Conservation (phyloP, 2,329 filamentous ascomycete species). For the Hymenoscyphus infarciens region DNA sequence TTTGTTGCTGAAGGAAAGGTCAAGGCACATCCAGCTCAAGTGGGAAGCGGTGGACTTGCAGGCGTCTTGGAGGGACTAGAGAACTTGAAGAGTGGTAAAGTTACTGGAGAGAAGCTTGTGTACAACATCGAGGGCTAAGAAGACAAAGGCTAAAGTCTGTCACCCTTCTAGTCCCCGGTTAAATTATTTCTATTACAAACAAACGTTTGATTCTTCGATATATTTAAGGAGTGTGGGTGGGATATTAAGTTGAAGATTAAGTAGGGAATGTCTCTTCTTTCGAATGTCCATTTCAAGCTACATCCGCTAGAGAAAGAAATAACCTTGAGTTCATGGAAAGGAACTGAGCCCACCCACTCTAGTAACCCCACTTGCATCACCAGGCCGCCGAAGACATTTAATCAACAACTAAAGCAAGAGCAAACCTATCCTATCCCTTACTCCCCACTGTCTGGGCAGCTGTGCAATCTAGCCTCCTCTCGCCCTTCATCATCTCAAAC, state of each 20-base stretch:
- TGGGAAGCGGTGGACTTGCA: constrained; percentile 20
- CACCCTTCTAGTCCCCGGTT: background rate
- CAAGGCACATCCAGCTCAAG: constrained; percentile 27
- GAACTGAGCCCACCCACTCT: no score
- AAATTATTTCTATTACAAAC: background rate
- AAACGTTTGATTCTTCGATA: background rate
- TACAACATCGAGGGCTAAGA: constrained; percentile 23
- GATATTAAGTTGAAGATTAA: no score
- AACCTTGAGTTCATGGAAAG: no score
- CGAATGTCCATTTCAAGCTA: no score
- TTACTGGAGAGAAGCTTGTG: constrained; percentile 43
- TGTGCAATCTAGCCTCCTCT: constrained; percentile 22
- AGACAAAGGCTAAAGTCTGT: background rate
- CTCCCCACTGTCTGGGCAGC: constrained; percentile 20
- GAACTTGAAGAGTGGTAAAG: constrained; percentile 17
- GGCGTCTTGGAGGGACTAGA: constrained; percentile 18
- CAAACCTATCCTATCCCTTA: constrained; percentile 26
- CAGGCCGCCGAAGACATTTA: background rate
- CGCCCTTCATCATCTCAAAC: constrained; percentile 21
- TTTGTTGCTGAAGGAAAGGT: constrained; percentile 19
- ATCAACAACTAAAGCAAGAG: constrained; percentile 10
- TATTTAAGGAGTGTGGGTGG: no score
- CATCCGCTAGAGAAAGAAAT: no score
- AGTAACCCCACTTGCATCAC: background rate
- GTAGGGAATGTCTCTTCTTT: no score